Evolutionary conservation across 345 rosid genomes (phyloP), one percentile per base, ranked within the genome.

Genomic region (Pugionium cornutum): DNA sequence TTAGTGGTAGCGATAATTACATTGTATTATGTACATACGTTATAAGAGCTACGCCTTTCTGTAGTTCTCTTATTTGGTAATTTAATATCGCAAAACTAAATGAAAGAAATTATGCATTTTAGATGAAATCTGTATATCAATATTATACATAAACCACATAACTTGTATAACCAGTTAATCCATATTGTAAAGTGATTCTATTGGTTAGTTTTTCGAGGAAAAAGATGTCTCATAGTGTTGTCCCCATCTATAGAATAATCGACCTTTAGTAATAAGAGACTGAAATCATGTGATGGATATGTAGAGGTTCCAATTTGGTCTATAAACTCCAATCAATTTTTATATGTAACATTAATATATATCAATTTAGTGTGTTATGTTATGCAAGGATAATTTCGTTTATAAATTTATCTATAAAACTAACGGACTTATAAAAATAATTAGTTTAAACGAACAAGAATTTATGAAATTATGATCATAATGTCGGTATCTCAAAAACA

Each of bases 171-270:
- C 25, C 10, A 27, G 42, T 26, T 10, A 43, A 41, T n/a, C 30
- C 44, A 37, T 49, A 63, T 8, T 37, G 36, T 25, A 30, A 48
- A 54, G 43, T 45, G 43, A 39, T 31, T 54, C 3, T 25, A 10
- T 25, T n/a, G 64, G 44, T 39, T 62, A 43, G 34, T 30, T 54
- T 70, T 5, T 70, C 75, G 68, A 55, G 49, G 50, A 10, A 11
- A 26, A 32, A 26, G 41, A 45, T 56, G 70, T 70, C 57, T 47
- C 49, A 10, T 63, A 47, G 31, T n/a, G 60, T 62, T 64, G 70
- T 64, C 70, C 25, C 57, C 66, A 33, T 64, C 40, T 49, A 64
- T 57, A 30, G 48, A 57, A 64, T 41, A 35, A 43, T 49, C 70
- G 44, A 47, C 47, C 55, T 57, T 7, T 46, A 28, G 32, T 39